Percentiles rank a stretch among this genome's conserved stretches.
Conservation (phyloP, 2,329 filamentous ascomycete genomes). For the Penicillium hesseltinei region DNA sequence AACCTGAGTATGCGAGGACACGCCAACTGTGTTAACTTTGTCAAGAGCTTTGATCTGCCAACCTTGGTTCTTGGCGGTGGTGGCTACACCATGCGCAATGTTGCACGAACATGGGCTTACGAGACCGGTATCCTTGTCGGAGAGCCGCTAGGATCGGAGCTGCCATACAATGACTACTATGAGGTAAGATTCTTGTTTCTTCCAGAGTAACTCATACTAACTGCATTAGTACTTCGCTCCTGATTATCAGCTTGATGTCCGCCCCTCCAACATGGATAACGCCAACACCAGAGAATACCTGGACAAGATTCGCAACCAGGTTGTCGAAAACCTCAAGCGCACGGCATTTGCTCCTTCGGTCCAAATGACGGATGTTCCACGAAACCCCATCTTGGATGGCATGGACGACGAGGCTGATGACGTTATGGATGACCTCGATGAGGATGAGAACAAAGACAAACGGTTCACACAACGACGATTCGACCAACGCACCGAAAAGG, state of each 20-base stretch:
- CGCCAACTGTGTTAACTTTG: conserved; percentile 67
- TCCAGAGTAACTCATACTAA: conserved; percentile 25
- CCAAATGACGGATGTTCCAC: conserved; percentile 63
- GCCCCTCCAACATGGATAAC: conserved; percentile 71
- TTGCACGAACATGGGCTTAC: conserved; percentile 61
- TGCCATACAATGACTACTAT: conserved; percentile 97
- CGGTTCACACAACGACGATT: conserved; percentile 78
- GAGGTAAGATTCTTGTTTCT: conserved; percentile 47
- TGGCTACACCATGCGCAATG: conserved; percentile 68
- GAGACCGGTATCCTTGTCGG: conserved; percentile 81
- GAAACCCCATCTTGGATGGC: conserved; percentile 52
- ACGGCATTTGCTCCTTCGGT: conserved; percentile 63
- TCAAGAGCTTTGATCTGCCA: conserved; percentile 66
- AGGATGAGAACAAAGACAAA: conserved; percentile 80
- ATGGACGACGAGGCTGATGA: conserved; percentile 66
- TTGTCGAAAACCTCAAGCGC: conserved; percentile 65
- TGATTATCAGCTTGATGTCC: conserved; percentile 68
- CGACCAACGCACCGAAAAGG: conserved; percentile 73
- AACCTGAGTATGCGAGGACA: conserved; percentile 69
- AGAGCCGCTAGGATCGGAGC: conserved; percentile 73
- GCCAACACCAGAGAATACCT: conserved; percentile 67
- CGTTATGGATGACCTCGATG: conserved; percentile 68
- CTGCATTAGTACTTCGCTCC: conserved; percentile 62
- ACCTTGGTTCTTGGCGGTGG: conserved; percentile 66
- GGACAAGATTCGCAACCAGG: conserved; percentile 64